phyloP scores from a whole-genome alignment of 805 yeast genomes.

The Wickerhamomyces hampshirensis region DNA sequence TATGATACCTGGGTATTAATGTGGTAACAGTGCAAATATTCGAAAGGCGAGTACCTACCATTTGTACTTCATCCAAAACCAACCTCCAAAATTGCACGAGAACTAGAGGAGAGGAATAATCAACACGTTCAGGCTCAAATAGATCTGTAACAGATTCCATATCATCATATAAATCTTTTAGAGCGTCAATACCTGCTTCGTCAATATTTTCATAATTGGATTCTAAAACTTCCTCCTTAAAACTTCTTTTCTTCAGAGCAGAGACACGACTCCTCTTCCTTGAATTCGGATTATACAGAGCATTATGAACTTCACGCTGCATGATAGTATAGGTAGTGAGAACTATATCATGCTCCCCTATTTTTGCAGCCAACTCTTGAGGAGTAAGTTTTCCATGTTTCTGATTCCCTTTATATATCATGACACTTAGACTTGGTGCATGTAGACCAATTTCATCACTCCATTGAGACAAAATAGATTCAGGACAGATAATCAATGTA shows the following conservation, averaged over 20 bases:
- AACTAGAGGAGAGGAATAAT: conserved; percentile 79
- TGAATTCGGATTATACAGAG: conserved; percentile 56
- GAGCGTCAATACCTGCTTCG: conserved; percentile 4
- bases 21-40: conserved; percentile 79
- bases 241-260: conserved; percentile 1
- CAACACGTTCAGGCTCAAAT: conserved; percentile 21
- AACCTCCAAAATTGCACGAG: conserved; percentile 85
- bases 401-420: conserved; percentile 57
- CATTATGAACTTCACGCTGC: conserved; percentile 73
- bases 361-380: conserved; percentile 40
- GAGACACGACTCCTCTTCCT: conserved; percentile 21
- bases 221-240: background rate
- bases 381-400: conserved; percentile 31
- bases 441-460: conserved; percentile 57
- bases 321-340: conserved; percentile 72
- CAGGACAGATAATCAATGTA: conserved; percentile 82
- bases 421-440: conserved; percentile 58
- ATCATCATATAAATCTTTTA: conserved; percentile 11
- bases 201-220: background rate
- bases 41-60: conserved; percentile 71
- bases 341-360: conserved; percentile 68
- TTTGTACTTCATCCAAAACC: conserved; percentile 90
- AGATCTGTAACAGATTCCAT: conserved; percentile 6
- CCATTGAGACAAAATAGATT: conserved; percentile 85
- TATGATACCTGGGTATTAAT: conserved; percentile 75